Percentiles rank a stretch among this genome's conserved stretches.
Evolutionary conservation across 768 basidiomycete genomes (phyloP).

Genomic region (Porpolomopsis calyptriformis): DNA sequence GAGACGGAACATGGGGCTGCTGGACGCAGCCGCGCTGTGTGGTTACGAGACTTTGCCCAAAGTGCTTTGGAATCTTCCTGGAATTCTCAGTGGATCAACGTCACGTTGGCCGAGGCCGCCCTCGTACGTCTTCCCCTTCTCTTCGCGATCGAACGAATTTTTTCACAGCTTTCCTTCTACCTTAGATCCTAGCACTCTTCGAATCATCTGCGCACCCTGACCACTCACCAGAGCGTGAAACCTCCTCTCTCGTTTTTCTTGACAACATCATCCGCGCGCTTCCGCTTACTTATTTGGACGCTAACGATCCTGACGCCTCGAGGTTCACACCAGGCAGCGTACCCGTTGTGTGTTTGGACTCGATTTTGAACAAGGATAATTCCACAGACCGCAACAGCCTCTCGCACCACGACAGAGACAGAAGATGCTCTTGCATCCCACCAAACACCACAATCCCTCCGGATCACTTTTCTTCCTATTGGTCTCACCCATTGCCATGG

Average conservation of each 20-base stretch:
- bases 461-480: slow-evolving; percentile 29
- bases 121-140: slow-evolving; percentile 32
- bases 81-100: slow-evolving; percentile 43
- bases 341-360: slow-evolving; percentile 33
- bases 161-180: no score
- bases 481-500: slow-evolving; percentile 51
- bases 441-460: slow-evolving; percentile 24
- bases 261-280: slow-evolving; percentile 56
- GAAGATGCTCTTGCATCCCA: slow-evolving; percentile 39
- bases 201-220: slow-evolving; percentile 66
- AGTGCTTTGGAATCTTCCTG: slow-evolving; percentile 41
- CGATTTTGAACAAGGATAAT: slow-evolving; percentile 17
- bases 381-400: slow-evolving; percentile 7
- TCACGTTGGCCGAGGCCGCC: slow-evolving; percentile 62
- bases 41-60: slow-evolving; percentile 48
- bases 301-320: slow-evolving; percentile 40
- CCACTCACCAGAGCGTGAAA: slow-evolving; percentile 45
- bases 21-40: slow-evolving; percentile 49
- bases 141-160: background rate
- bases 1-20: slow-evolving; percentile 43
- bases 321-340: slow-evolving; percentile 40
- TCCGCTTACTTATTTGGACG: slow-evolving; percentile 47
- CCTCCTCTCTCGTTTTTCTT: slow-evolving; percentile 42
- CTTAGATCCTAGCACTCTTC: slow-evolving; percentile 66
- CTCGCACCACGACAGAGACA: slow-evolving; percentile 12